Evolutionary conservation across 306 rosid species (phyloP).

Genomic region (Fagus crenata): DNA sequence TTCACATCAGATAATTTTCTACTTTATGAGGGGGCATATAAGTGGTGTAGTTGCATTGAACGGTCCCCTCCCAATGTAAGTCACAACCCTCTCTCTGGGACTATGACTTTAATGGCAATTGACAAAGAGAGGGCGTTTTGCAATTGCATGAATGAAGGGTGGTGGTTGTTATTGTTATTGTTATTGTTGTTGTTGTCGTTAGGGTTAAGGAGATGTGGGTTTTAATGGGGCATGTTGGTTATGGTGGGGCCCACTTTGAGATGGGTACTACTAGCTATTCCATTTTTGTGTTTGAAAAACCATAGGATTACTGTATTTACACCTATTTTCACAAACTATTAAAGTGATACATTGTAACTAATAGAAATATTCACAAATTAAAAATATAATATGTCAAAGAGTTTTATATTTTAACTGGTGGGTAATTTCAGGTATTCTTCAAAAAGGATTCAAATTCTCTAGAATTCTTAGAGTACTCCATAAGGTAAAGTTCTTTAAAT

Average conservation of each 20-base stretch:
- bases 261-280: conserved; percentile 10
- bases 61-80: conserved; percentile 48
- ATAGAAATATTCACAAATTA: too few relatives aligned
- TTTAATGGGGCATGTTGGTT: conserved; percentile 32
- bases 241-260: conserved; percentile 30
- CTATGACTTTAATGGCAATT: conserved; percentile 64
- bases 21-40: conserved; percentile 37
- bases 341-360: too few relatives aligned
- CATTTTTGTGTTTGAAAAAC: too few relatives aligned
- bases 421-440: too few relatives aligned
- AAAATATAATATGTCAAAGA: too few relatives aligned
- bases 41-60: conserved; percentile 62
- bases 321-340: too few relatives aligned
- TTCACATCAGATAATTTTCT: conserved; percentile 49
- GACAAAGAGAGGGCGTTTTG: conserved; percentile 41
- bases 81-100: conserved; percentile 32
- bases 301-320: too few relatives aligned
- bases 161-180: conserved; percentile 30
- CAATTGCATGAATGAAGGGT: conserved; percentile 38
- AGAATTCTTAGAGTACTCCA: too few relatives aligned
- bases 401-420: too few relatives aligned
- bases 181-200: conserved; percentile 24
- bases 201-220: conserved; percentile 26
- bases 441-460: too few relatives aligned
- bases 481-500: too few relatives aligned